Percentiles rank a stretch among this genome's conserved stretches.
Conservation (phyloP, 1,139 yeast species). For the Sugiyamaella novakii region DNA sequence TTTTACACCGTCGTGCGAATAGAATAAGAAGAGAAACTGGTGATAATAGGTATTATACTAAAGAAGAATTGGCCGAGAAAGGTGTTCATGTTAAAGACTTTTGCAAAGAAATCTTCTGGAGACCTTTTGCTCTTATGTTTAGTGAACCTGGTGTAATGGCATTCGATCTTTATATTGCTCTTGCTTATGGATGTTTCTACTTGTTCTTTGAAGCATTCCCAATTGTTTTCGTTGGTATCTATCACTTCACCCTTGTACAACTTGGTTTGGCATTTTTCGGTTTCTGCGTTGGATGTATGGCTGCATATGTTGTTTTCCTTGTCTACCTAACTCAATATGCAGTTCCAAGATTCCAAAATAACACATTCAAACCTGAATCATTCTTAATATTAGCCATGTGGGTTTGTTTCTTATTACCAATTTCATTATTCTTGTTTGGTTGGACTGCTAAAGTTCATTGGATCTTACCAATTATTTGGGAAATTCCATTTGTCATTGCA, state of each 20-base stretch:
- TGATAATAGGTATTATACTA: slow-evolving; percentile 39
- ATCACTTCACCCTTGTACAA: slow-evolving; percentile 53
- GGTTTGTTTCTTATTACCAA: slow-evolving; percentile 58
- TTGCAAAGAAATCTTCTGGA: slow-evolving; percentile 51
- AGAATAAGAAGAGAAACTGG: slow-evolving; percentile 53
- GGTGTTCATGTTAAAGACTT: slow-evolving; percentile 26
- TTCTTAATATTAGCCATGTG: slow-evolving; percentile 30
- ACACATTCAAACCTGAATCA: slow-evolving; percentile 27
- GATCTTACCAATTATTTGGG: slow-evolving; percentile 77
- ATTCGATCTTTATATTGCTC: slow-evolving; percentile 51
- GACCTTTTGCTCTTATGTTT: slow-evolving; percentile 46
- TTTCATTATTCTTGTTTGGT: slow-evolving; percentile 52
- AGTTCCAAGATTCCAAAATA: slow-evolving; percentile 20
- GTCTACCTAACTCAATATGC: slow-evolving; percentile 21
- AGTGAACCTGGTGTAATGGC: slow-evolving; percentile 42
- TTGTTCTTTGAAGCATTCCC: slow-evolving; percentile 67
- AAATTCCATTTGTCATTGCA: slow-evolving; percentile 76
- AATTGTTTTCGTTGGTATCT: slow-evolving; percentile 50
- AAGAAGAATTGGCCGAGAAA: slow-evolving; percentile 34
- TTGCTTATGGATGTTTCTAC: slow-evolving; percentile 57
- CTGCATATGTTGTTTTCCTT: slow-evolving; percentile 31
- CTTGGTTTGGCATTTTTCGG: slow-evolving; percentile 52
- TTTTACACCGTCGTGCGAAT: slow-evolving; percentile 52
- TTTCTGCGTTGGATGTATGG: slow-evolving; percentile 49
- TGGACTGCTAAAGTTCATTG: slow-evolving; percentile 72